phyloP scores from a whole-genome alignment of 345 rosid species.

The Salix purpurea region DNA sequence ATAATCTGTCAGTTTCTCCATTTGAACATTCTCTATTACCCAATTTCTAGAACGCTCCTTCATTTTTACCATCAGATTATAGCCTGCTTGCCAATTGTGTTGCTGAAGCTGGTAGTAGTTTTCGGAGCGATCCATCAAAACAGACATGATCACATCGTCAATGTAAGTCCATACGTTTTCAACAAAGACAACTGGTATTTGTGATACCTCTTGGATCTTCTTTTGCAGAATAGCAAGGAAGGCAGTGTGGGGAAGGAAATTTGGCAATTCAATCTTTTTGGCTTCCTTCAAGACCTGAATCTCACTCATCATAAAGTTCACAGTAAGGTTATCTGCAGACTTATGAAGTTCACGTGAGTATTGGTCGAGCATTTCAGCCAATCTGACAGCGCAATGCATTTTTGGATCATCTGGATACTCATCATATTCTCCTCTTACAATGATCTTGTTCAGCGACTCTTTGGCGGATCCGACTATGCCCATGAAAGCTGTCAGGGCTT shows the following conservation, averaged over 20 bases:
- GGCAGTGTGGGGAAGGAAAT: slow-evolving; percentile 30
- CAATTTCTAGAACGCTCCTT: slow-evolving; percentile 26
- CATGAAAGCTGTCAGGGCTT: slow-evolving; percentile 40
- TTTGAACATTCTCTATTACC: slow-evolving; percentile 28
- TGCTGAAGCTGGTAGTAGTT: slow-evolving; percentile 22
- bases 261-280: slow-evolving; percentile 29
- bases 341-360: slow-evolving; percentile 5
- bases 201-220: too few species aligned
- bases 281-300: slow-evolving; percentile 29
- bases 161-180: too few species aligned
- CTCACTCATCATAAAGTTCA: slow-evolving; percentile 25
- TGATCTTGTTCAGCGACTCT: slow-evolving; percentile 37
- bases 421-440: slow-evolving; percentile 41
- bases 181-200: too few species aligned
- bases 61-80: slow-evolving; percentile 19
- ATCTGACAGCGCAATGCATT: too few species aligned
- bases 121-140: slow-evolving; percentile 16
- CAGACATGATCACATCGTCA: background rate
- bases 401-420: slow-evolving; percentile 20
- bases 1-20: slow-evolving; percentile 39
- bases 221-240: too few species aligned
- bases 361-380: slow-evolving; percentile 21
- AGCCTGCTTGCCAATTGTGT: slow-evolving; percentile 18
- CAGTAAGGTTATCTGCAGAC: background rate
- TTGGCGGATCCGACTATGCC: slow-evolving; percentile 34